Percentiles rank a stretch among this genome's conserved stretches.
Evolutionary conservation across 495 filamentous ascomycete genomes (phyloP).

Genomic region (Penicillium mononematosum): DNA sequence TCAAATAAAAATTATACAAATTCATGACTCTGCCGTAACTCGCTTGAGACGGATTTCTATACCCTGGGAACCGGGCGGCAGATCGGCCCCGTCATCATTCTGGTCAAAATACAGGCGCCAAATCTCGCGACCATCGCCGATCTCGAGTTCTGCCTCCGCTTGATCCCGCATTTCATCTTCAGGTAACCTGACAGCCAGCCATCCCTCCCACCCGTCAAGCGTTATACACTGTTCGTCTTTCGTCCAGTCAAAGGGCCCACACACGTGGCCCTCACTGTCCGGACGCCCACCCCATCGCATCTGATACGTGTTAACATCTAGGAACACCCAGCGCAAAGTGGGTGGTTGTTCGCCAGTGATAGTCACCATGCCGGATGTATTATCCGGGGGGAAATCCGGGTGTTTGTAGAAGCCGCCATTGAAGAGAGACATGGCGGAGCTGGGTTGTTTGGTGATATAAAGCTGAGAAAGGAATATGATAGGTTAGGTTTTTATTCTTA

Average conservation of each 20-base stretch:
- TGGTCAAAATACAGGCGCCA: constrained; percentile 34
- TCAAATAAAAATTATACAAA: too few relatives aligned
- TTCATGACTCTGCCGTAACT: constrained; percentile 20
- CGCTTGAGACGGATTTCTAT: constrained; percentile 29
- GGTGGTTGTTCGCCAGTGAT: constrained; percentile 28
- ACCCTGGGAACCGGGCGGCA: constrained; percentile 24
- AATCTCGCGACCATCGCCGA: constrained; percentile 19
- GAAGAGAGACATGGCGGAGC: constrained; percentile 23
- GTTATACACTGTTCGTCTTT: constrained; percentile 27
- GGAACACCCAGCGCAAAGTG: constrained; percentile 31
- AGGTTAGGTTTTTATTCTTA: constrained; percentile 3
- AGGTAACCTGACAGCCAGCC: constrained; percentile 26
- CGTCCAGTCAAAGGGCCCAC: constrained; percentile 34
- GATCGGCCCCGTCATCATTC: constrained; percentile 29
- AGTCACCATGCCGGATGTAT: constrained; percentile 27
- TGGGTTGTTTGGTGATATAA: constrained; percentile 31
- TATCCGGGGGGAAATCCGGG: constrained; percentile 26
- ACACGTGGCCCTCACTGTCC: constrained; percentile 25
- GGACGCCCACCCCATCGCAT: constrained; percentile 31
- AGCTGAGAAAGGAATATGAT: constrained; percentile 14
- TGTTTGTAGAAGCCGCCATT: constrained; percentile 30
- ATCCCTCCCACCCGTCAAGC: constrained; percentile 29
- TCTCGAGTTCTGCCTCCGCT: constrained; percentile 16
- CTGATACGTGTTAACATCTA: constrained; percentile 24
- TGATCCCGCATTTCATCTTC: constrained; percentile 18